phyloP scores from a whole-genome alignment of 2,329 filamentous ascomycete species.

The Pleurostoma richardsiae region DNA sequence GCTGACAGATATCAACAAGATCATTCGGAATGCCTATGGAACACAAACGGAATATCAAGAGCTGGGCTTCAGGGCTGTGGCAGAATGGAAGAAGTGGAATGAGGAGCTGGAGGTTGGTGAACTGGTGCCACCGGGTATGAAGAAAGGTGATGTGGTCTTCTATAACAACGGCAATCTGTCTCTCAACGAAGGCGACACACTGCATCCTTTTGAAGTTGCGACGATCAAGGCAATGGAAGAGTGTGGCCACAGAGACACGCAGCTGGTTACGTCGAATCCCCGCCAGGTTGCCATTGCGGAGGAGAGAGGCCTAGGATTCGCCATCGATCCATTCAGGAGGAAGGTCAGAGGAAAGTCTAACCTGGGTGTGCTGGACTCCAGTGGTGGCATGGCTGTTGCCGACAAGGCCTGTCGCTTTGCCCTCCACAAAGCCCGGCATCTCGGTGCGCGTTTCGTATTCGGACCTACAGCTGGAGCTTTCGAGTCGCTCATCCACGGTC shows the following conservation, averaged over 20 bases:
- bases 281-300: slow-evolving; percentile 19
- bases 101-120: slow-evolving; percentile 22
- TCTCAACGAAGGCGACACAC: slow-evolving; percentile 12
- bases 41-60: slow-evolving; percentile 38
- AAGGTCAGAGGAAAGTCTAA: slow-evolving; percentile 17
- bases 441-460: slow-evolving; percentile 37
- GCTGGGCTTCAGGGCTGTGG: slow-evolving; percentile 34
- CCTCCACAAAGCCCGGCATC: slow-evolving; percentile 30
- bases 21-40: slow-evolving; percentile 36
- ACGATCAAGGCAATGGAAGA: slow-evolving; percentile 28
- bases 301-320: slow-evolving; percentile 19
- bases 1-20: slow-evolving; percentile 34
- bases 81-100: slow-evolving; percentile 40
- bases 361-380: slow-evolving; percentile 37
- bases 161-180: slow-evolving; percentile 29
- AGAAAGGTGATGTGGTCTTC: slow-evolving; percentile 26
- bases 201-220: slow-evolving; percentile 27
- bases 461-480: slow-evolving; percentile 23
- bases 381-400: slow-evolving; percentile 37
- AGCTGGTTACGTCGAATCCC: slow-evolving; percentile 24
- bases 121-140: slow-evolving; percentile 29
- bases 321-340: slow-evolving; percentile 30
- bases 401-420: slow-evolving; percentile 40
- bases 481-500: slow-evolving; percentile 14
- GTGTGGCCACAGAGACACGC: slow-evolving; percentile 24